A percentile compares a stretch with the other conserved stretches of the same genome.
phyloP scores from a whole-genome alignment of 495 filamentous ascomycete species.

The Amphirosellinia nigrospora region DNA sequence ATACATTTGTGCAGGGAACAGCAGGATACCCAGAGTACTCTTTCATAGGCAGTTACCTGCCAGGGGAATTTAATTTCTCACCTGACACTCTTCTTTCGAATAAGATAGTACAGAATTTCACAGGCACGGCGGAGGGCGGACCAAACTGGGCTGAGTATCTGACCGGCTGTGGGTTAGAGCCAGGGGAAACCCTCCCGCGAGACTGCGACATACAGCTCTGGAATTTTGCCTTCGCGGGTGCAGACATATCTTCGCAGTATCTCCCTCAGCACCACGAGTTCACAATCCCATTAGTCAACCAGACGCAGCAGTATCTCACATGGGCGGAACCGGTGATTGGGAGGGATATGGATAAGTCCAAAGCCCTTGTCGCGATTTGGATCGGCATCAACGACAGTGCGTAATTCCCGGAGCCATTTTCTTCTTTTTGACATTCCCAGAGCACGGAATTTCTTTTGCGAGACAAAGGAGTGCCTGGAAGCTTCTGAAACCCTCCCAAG shows the following conservation, averaged over 20 bases:
- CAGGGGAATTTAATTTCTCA: conserved; percentile 44
- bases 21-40: conserved; percentile 53
- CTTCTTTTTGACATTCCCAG: no score
- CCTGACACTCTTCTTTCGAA: conserved; percentile 48
- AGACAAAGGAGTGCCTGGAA: no score
- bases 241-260: conserved; percentile 53
- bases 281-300: conserved; percentile 53
- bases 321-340: conserved; percentile 43
- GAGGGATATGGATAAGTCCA: conserved; percentile 28
- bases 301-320: conserved; percentile 45
- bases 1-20: conserved; percentile 60
- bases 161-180: conserved; percentile 51
- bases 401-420: no score
- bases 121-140: conserved; percentile 55
- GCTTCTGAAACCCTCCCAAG: neutral
- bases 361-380: conserved; percentile 51
- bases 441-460: no score
- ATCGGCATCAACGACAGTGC: conserved; percentile 56
- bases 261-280: conserved; percentile 57
- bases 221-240: conserved; percentile 63
- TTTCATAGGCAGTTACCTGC: conserved; percentile 55
- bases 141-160: conserved; percentile 60
- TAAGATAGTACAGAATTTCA: conserved; percentile 59
- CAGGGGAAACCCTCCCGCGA: neutral
- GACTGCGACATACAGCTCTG: conserved; percentile 55